Percentiles rank a stretch among this genome's conserved stretches.
These are phyloP conservation scores for Betula pendula DNA, from an alignment of 306 rosid genomes.

Conservation along the genomic window DNA sequence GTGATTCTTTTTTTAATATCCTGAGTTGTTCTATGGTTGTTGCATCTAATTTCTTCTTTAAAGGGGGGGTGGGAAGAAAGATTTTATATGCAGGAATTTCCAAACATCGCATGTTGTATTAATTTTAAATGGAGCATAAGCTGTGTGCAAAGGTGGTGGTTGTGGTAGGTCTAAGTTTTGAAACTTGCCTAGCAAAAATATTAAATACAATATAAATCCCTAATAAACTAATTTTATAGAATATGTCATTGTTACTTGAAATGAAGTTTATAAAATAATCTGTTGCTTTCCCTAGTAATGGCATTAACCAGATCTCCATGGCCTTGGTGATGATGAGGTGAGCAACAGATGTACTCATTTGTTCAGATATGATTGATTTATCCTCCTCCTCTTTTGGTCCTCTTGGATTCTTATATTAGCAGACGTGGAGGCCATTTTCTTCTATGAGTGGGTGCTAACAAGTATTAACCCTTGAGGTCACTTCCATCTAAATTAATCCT, in stretches of 20 bases:
- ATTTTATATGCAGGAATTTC: not conserved
- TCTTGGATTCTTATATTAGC: not conserved
- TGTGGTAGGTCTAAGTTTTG: no score
- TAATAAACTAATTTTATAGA: no score
- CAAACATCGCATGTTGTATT: not conserved
- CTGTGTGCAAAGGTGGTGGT: not conserved
- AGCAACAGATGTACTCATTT: not conserved
- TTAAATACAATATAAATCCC: no score
- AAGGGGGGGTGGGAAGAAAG: not conserved
- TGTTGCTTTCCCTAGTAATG: not conserved
- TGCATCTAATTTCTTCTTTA: constrained; percentile 11
- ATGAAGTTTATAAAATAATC: not conserved
- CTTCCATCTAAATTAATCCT: not conserved
- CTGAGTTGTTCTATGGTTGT: not conserved
- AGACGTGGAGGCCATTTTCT: not conserved
- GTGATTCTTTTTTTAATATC: constrained; percentile 29
- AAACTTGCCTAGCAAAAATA: no score
- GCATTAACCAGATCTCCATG: not conserved
- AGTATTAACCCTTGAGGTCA: not conserved
- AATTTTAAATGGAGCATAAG: not conserved
- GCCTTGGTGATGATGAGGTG: not conserved
- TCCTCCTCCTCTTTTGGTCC: not conserved
- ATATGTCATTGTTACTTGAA: no score
- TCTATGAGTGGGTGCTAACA: not conserved
- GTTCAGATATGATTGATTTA: not conserved